Conservation (phyloP, 2,329 filamentous ascomycete genomes). For the Metarhizium album region DNA sequence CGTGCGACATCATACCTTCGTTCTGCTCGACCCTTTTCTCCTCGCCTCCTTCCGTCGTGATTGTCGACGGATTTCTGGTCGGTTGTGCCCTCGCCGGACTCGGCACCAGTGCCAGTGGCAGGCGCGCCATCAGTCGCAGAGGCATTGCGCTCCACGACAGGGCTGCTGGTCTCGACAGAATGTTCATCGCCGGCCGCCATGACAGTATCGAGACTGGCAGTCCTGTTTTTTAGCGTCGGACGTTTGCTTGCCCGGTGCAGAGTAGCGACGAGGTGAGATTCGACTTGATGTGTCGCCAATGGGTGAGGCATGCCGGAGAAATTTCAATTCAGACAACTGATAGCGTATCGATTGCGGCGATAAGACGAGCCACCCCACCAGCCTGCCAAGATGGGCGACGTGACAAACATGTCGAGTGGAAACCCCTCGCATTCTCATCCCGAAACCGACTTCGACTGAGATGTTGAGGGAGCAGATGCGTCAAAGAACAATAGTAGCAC, state of each 20-base stretch:
- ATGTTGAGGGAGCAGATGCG: no score
- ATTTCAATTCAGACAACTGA: slow-evolving; percentile 2
- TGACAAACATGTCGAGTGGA: no score
- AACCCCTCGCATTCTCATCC: no score
- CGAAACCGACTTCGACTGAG: no score
- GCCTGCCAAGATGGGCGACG: no score
- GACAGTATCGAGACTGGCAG: slow-evolving; percentile 16
- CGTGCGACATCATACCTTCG: slow-evolving; percentile 7
- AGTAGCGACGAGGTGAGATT: slow-evolving; percentile 5
- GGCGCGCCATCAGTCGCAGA: slow-evolving; percentile 2
- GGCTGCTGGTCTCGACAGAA: slow-evolving; percentile 16
- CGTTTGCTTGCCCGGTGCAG: not conserved
- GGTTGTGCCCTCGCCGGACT: not conserved
- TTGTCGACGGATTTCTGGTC: slow-evolving; percentile 7
- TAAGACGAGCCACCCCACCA: not conserved
- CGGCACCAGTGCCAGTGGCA: not conserved
- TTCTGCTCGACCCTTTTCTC: slow-evolving; percentile 19
- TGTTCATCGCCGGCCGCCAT: slow-evolving; percentile 22
- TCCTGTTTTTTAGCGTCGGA: not conserved
- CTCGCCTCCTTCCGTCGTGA: slow-evolving; percentile 9
- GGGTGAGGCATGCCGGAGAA: slow-evolving; percentile 7
- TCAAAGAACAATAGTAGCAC: no score
- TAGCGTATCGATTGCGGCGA: not conserved
- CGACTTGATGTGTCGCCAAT: not conserved
- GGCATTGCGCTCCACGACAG: slow-evolving; percentile 8